Base-by-base conservation (phyloP, 2,329 filamentous ascomycete species). In the Aspergillus pseudoviridinutans region DNA sequence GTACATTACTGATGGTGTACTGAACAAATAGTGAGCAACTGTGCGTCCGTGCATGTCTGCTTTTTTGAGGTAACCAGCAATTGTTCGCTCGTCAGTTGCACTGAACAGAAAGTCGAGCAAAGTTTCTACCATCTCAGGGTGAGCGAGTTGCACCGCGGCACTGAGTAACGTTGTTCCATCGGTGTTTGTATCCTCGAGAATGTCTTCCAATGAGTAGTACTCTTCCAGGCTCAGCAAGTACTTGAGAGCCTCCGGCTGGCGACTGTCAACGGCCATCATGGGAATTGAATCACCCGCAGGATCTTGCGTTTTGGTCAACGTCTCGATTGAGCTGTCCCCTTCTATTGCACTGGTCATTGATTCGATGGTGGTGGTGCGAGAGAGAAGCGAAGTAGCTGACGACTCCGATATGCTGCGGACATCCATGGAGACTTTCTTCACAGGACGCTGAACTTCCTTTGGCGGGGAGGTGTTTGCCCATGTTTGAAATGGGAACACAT, bases 11-110 rank as follows among this genome's bases (percentile, higher is more conserved):
- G 84, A 82, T 2, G 94, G 94, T 8, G 91, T 88, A 68, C 96
- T 90, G 77, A 99, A 99, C 17, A 99, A 81, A 72, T 99, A 99
- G 74, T 99, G 94, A n/a, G 89, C 94, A 53, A 91, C 84, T 60
- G 92, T 96, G 65, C 94, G 87, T 24, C 93, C 94, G 79, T 92
- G 88, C 41, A 84, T 85, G 69, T 99, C 94, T 67, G 93, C 88
- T 59, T 84, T 80, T 3, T 84, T 80, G 50, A 97, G 76, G 69
- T 99, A 97, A 6, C 80, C 76, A 47, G 78, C 73, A 29, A 95
- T 74, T 51, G 83, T 79, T 17, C 80, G 75, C 53, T 85, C 78
- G 20, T 83, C 81, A 38, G 79, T 79, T 54, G 78, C 79, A 54
- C 80, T 78, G 62, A 87, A 80, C 28, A 96, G 75, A 68, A 88